Percentiles rank a stretch among this genome's conserved stretches.
Conservation (phyloP, 352 stramenopile genomes). For the Vaucheria bursata region DNA sequence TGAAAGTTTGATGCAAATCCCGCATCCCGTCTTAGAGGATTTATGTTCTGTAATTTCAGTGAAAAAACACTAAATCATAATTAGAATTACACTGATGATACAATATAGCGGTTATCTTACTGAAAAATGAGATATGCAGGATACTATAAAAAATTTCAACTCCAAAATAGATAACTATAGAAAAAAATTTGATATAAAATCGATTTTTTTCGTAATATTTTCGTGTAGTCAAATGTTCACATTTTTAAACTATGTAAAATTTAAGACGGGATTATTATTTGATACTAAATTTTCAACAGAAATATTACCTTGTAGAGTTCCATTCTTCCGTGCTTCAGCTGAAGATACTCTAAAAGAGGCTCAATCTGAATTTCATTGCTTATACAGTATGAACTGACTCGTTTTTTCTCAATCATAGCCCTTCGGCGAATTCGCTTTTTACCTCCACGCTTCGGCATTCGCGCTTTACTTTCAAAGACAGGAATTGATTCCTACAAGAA, state of each 20-base stretch:
- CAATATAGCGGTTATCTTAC: not conserved
- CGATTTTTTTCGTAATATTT: too few species aligned
- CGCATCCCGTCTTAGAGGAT: not conserved
- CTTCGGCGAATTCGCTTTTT: slow-evolving; percentile 32
- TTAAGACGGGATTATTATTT: not conserved
- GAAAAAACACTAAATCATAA: not conserved
- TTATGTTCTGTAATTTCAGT: not conserved
- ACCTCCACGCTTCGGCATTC: slow-evolving; percentile 44
- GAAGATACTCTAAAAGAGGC: slow-evolving; percentile 29
- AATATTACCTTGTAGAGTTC: slow-evolving; percentile 1
- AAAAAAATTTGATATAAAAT: too few species aligned
- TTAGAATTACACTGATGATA: not conserved
- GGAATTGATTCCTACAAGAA: not conserved
- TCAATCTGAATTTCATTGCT: slow-evolving; percentile 29
- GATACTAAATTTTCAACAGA: not conserved
- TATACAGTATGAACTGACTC: slow-evolving; percentile 43
- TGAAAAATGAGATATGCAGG: not conserved
- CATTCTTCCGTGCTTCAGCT: slow-evolving; percentile 24
- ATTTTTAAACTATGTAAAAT: not conserved
- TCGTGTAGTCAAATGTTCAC: not conserved
- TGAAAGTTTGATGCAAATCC: not conserved
- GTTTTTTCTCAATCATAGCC: slow-evolving; percentile 6
- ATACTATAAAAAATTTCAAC: too few species aligned
- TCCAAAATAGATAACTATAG: too few species aligned
- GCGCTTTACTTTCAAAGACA: not conserved